Evolutionary conservation across 305 asterid genomes (phyloP), one percentile per base, ranked within the genome.

Genomic region (Solanum aculeatissimum): DNA sequence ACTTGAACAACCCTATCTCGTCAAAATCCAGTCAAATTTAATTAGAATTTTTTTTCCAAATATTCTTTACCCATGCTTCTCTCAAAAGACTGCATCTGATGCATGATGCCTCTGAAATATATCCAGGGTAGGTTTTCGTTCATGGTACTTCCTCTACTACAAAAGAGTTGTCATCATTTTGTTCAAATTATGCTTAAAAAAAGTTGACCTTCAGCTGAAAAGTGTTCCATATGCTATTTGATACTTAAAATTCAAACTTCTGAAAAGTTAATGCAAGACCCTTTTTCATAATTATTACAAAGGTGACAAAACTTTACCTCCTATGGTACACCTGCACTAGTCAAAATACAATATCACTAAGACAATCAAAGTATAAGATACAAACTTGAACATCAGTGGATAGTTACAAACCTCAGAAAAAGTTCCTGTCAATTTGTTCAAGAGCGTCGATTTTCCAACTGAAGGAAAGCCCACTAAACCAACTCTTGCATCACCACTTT

Each of bases 381-480:
- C 25, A 2, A 49, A 49, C 43, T 4, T 27, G 25, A 9, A 47
- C 4, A 49, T 25, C 25, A 49, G 4, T 25, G 25, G 43, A 45
- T 7, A 23, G 45, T 49, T 49, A 89, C 92, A 63, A 40, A 95
- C 98, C 98, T 96, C 98, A 9, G 98, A 96, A 88, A 96, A 96
- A 2, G 99, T 95, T 79, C 99, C 98, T 4, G 99, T 96, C 81
- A 96, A 90, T 90, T 94, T 96, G 90, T 96, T 96, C 72, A 96
- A 86, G 49, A 96, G 97, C 1, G 99, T 96, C 15, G 99, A 96
- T 86, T 96, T 96, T 85, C 99, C 98, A 87, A 96, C 99, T 68
- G 99, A 96, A 29, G 99, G 99, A 60, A 96, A 95, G 82, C 98
- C 99, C 87, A 96, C 98, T 57, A 96, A 94, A 69, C 99, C 98